phyloP scores from a whole-genome alignment of 1,139 yeast species.

The Geotrichum aggregatum region DNA sequence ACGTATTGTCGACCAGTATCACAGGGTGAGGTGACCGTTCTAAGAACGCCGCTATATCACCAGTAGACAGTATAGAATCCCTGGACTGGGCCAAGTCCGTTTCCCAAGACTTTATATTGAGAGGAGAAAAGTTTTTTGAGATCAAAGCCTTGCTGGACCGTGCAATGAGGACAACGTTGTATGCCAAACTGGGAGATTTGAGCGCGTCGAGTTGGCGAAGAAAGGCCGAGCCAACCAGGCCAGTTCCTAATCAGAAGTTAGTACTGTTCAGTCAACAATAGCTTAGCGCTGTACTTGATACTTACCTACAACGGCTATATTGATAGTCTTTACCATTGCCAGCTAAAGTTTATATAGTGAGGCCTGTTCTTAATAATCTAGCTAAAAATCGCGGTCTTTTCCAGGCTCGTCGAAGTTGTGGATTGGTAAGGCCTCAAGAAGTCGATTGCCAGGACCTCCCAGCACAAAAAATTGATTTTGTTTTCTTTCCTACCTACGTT shows the following conservation, averaged over 20 bases:
- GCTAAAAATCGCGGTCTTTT: too few species aligned
- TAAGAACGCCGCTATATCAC: conserved; percentile 59
- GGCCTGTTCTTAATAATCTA: too few species aligned
- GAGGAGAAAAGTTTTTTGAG: conserved; percentile 64
- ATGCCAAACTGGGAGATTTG: conserved; percentile 41
- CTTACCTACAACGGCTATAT: conserved; percentile 73
- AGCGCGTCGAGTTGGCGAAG: conserved; percentile 62
- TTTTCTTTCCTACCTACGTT: too few species aligned
- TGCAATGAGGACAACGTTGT: conserved; percentile 77
- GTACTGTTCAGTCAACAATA: not conserved
- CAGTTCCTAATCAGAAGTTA: conserved; percentile 53
- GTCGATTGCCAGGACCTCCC: too few species aligned
- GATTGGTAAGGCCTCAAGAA: too few species aligned
- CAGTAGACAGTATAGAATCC: conserved; percentile 50
- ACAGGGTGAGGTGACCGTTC: conserved; percentile 67
- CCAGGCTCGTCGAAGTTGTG: too few species aligned
- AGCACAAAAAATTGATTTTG: too few species aligned
- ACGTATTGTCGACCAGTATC: conserved; percentile 88
- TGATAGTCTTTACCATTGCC: conserved; percentile 60
- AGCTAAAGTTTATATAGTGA: too few species aligned
- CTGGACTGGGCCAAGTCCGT: conserved; percentile 44
- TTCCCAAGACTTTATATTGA: conserved; percentile 57
- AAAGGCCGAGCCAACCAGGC: conserved; percentile 92
- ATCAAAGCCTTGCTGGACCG: conserved; percentile 66
- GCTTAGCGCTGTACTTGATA: not conserved